Evolutionary conservation across 176 grass and related monocot genomes (phyloP).

Genomic region (Miscanthus lutarioriparius): DNA sequence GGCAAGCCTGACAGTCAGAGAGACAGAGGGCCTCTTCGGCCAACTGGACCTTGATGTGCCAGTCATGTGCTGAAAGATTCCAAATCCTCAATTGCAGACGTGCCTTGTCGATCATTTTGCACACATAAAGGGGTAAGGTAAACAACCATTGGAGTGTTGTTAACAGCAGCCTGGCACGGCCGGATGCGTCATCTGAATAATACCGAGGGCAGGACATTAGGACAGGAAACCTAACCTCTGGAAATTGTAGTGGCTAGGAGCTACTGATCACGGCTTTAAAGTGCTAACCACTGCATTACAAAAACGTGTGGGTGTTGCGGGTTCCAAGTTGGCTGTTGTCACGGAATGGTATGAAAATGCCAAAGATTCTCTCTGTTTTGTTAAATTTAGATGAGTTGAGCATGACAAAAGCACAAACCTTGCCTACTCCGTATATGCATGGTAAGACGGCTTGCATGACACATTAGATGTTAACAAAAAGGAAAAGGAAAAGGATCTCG

Average conservation of each 20-base stretch:
- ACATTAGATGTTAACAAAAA: neutral
- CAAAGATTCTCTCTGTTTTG: conserved; percentile 26
- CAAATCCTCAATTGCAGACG: conserved; percentile 25
- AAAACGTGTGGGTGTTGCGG: neutral
- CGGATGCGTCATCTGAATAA: conserved; percentile 25
- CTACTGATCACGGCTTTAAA: neutral
- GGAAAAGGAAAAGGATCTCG: neutral
- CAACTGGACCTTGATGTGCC: conserved; percentile 25
- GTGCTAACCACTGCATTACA: conserved; percentile 47
- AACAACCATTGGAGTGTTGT: conserved; percentile 19
- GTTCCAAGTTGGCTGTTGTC: neutral
- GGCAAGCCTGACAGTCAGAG: neutral
- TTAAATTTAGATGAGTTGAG: neutral
- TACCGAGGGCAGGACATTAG: conserved; percentile 14
- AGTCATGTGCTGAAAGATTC: conserved; percentile 32
- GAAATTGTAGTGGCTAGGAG: conserved; percentile 29
- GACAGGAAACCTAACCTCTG: conserved; percentile 33
- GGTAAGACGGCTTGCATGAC: conserved; percentile 28
- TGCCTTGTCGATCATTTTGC: conserved; percentile 32
- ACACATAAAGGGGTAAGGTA: conserved; percentile 31
- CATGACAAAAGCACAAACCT: conserved; percentile 27
- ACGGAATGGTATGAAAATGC: neutral
- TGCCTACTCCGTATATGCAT: conserved; percentile 10
- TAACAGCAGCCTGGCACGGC: conserved; percentile 6
- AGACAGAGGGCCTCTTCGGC: neutral